A percentile compares a stretch with the other conserved stretches of the same genome.
phyloP scores from a whole-genome alignment of 495 filamentous ascomycete species.

The Penicillium pancosmium region DNA sequence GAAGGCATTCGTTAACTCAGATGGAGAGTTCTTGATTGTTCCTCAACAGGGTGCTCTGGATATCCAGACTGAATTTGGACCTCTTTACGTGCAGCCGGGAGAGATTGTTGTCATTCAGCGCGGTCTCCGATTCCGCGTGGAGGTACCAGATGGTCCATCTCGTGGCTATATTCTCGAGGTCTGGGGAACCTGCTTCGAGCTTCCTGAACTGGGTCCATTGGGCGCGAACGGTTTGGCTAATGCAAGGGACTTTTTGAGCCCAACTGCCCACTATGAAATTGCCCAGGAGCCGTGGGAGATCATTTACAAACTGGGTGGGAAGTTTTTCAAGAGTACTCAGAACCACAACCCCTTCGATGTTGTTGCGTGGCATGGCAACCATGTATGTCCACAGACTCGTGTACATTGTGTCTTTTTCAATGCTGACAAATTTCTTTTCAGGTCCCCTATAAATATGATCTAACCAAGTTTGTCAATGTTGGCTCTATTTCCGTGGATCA shows the following conservation, averaged over 20 bases:
- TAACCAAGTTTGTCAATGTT: slow-evolving; percentile 55
- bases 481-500: slow-evolving; percentile 55
- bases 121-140: slow-evolving; percentile 50
- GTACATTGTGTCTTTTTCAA: background rate
- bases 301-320: slow-evolving; percentile 54
- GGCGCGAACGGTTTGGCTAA: slow-evolving; percentile 55
- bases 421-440: slow-evolving; percentile 17
- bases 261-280: slow-evolving; percentile 46
- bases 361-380: slow-evolving; percentile 57
- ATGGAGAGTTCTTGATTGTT: slow-evolving; percentile 53
- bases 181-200: slow-evolving; percentile 50
- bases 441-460: slow-evolving; percentile 53
- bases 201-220: slow-evolving; percentile 54
- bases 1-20: slow-evolving; percentile 51
- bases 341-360: slow-evolving; percentile 56
- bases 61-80: slow-evolving; percentile 55
- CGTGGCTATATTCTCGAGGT: slow-evolving; percentile 55
- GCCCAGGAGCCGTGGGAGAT: slow-evolving; percentile 47
- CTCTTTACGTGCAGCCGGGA: slow-evolving; percentile 49
- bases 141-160: slow-evolving; percentile 47
- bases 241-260: slow-evolving; percentile 50
- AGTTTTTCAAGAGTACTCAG: slow-evolving; percentile 51
- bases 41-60: slow-evolving; percentile 51
- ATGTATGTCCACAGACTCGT: slow-evolving; percentile 30
- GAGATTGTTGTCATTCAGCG: slow-evolving; percentile 52